Percentiles rank a stretch among this genome's conserved stretches.
Evolutionary conservation across 1,284 basidiomycete species (phyloP).

Genomic region (Leccinum huronense): DNA sequence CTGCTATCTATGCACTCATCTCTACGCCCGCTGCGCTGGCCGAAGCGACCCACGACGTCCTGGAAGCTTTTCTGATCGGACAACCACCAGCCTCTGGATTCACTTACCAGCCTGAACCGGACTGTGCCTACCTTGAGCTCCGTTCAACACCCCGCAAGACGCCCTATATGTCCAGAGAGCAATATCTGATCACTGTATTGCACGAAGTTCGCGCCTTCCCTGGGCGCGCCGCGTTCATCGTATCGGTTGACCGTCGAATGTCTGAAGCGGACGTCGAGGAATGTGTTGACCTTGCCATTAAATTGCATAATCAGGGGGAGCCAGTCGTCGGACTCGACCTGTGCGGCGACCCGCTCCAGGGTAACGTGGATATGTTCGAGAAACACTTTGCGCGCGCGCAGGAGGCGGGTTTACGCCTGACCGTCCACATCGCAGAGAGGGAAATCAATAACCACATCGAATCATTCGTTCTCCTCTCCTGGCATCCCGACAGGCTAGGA

Average conservation of each 20-base stretch:
- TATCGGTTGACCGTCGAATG: slow-evolving; percentile 76
- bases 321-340: slow-evolving; percentile 77
- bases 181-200: slow-evolving; percentile 67
- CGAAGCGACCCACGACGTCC: slow-evolving; percentile 58
- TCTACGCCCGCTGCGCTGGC: slow-evolving; percentile 53
- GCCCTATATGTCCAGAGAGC: slow-evolving; percentile 49
- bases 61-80: slow-evolving; percentile 53
- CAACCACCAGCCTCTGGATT: slow-evolving; percentile 27
- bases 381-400: slow-evolving; percentile 56
- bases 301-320: slow-evolving; percentile 54
- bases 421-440: slow-evolving; percentile 79
- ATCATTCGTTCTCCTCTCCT: slow-evolving; percentile 62
- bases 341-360: slow-evolving; percentile 71
- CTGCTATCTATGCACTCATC: slow-evolving; percentile 74
- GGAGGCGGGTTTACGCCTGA: slow-evolving; percentile 60
- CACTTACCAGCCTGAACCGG: slow-evolving; percentile 34
- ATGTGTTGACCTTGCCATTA: slow-evolving; percentile 55
- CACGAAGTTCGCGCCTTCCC: slow-evolving; percentile 59
- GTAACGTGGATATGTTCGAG: slow-evolving; percentile 55
- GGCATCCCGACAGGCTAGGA: slow-evolving; percentile 67
- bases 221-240: slow-evolving; percentile 56
- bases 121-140: slow-evolving; percentile 70
- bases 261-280: slow-evolving; percentile 46
- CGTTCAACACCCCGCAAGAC: slow-evolving; percentile 67
- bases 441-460: slow-evolving; percentile 51